Percentiles rank a stretch among this genome's conserved stretches.
Evolutionary conservation across 192 early-diverging fungal species (phyloP).

Genomic region (Spizellomyces punctatus): DNA sequence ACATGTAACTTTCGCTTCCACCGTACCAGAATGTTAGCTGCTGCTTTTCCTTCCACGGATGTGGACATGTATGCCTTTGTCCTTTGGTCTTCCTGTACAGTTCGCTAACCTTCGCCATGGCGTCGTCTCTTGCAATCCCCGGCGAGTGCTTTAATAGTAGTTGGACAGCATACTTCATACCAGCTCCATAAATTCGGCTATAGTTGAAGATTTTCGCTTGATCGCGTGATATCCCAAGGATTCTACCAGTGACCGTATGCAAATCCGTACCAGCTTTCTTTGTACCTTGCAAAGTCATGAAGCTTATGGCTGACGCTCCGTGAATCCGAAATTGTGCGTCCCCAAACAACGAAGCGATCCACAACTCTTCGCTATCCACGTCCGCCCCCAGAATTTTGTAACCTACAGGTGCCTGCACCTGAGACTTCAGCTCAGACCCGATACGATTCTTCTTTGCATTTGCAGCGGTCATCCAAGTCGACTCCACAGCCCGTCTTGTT

Average conservation of each 20-base stretch:
- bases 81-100: slow-evolving; percentile 89
- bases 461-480: slow-evolving; percentile 94
- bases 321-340: slow-evolving; percentile 93
- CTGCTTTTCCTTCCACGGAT: background rate
- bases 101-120: slow-evolving; percentile 62
- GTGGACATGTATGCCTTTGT: slow-evolving; percentile 30
- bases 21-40: slow-evolving; percentile 74
- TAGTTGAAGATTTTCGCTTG: slow-evolving; percentile 97
- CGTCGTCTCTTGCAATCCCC: slow-evolving; percentile 65
- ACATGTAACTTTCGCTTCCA: slow-evolving; percentile 92
- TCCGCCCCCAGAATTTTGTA: slow-evolving; percentile 94
- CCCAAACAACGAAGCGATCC: slow-evolving; percentile 93
- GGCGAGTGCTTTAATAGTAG: slow-evolving; percentile 81
- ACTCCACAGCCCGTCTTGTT: slow-evolving; percentile 90
- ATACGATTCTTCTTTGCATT: slow-evolving; percentile 88
- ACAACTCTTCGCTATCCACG: slow-evolving; percentile 95
- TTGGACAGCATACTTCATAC: slow-evolving; percentile 76
- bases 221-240: slow-evolving; percentile 85
- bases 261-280: slow-evolving; percentile 88
- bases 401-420: slow-evolving; percentile 79
- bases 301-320: slow-evolving; percentile 91
- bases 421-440: slow-evolving; percentile 92
- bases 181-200: slow-evolving; percentile 93
- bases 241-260: slow-evolving; percentile 88
- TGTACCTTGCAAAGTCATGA: slow-evolving; percentile 97